phyloP scores from a whole-genome alignment of 192 early-diverging fungal species.

The Dissophora ornata region DNA sequence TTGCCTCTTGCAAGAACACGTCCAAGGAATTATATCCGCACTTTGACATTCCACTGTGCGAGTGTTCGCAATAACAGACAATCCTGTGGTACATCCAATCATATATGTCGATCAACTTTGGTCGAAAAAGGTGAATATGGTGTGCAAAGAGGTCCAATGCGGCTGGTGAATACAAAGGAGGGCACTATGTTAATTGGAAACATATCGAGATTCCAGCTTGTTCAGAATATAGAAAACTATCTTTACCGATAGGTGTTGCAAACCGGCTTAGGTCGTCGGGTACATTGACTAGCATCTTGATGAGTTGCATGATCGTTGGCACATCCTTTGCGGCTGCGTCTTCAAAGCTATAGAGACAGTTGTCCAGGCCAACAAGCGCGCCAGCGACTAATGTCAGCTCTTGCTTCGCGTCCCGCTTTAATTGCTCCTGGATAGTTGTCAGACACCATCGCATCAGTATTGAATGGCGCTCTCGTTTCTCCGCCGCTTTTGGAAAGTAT shows the following conservation, averaged over 20 bases:
- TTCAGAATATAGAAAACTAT: not conserved
- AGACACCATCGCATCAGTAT: slow-evolving; percentile 50
- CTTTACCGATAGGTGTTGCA: slow-evolving; percentile 48
- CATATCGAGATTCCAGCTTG: too few relatives aligned
- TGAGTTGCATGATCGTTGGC: slow-evolving; percentile 24
- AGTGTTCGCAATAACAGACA: slow-evolving; percentile 41
- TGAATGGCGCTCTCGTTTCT: slow-evolving; percentile 2
- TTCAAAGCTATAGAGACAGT: slow-evolving; percentile 32
- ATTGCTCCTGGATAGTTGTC: slow-evolving; percentile 38
- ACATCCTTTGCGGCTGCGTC: slow-evolving; percentile 33
- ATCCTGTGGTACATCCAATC: slow-evolving; percentile 43
- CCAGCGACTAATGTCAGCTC: slow-evolving; percentile 40
- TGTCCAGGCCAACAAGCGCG: slow-evolving; percentile 49
- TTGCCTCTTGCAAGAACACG: slow-evolving; percentile 40
- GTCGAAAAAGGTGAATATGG: slow-evolving; percentile 49
- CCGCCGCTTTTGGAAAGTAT: slow-evolving; percentile 43
- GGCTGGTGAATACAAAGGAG: slow-evolving; percentile 21
- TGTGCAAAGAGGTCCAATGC: slow-evolving; percentile 52
- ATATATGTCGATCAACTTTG: slow-evolving; percentile 40
- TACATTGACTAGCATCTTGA: slow-evolving; percentile 51
- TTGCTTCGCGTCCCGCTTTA: slow-evolving; percentile 36
- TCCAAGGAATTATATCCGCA: slow-evolving; percentile 53
- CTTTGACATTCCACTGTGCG: slow-evolving; percentile 46
- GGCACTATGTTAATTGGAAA: too few relatives aligned
- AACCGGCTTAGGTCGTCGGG: slow-evolving; percentile 56